Evolutionary conservation across 768 basidiomycete species (phyloP), one percentile per base, ranked within the genome.

Genomic region (Agrocybe chaxingu): DNA sequence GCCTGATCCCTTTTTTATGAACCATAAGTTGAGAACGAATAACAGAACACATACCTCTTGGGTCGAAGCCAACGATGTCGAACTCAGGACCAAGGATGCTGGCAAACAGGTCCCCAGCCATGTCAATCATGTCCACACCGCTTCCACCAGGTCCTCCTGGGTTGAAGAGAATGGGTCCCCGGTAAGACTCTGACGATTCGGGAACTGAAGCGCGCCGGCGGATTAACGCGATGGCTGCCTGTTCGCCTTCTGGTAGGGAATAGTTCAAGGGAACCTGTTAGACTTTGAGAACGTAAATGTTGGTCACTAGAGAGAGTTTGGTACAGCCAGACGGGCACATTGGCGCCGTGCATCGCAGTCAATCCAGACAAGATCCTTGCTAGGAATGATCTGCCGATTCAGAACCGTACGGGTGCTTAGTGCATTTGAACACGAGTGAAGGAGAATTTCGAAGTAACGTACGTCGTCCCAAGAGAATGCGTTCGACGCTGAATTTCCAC

Each of bases 31-130:
- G 41, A 12, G 31, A 37, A 24, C 3, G 35, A 7, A 13, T 31
- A 37, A 40, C 7, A 30, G 19, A 24, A n/a, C 8, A 47, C 56
- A 29, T 49, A 74, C 75, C 75, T 58, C 75, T 62, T n/a, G 75
- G 76, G 57, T 79, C 78, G 50, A 78, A 78, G 1, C 73, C 69
- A n/a, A 79, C 66, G 7, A 78, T 56, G 42, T 79, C 75, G 52
- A 72, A 79, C 35, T 69, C 62, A 18, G 72, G 68, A 3, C 78
- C 77, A n/a, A 78, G 39, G 12, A 75, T 55, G 1, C 45, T 40
- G 13, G 62, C 58, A 10, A 77, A 46, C 6, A 47, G 31, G 19
- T 58, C 50, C 1, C 69, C 74, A 40, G 7, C 35, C 0, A 13
- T 3, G 7, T 16, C 35, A 30, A 71, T 51, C 0, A 70, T 30